Conservation (phyloP, 306 rosid species). For the Dalbergia cultrata region DNA sequence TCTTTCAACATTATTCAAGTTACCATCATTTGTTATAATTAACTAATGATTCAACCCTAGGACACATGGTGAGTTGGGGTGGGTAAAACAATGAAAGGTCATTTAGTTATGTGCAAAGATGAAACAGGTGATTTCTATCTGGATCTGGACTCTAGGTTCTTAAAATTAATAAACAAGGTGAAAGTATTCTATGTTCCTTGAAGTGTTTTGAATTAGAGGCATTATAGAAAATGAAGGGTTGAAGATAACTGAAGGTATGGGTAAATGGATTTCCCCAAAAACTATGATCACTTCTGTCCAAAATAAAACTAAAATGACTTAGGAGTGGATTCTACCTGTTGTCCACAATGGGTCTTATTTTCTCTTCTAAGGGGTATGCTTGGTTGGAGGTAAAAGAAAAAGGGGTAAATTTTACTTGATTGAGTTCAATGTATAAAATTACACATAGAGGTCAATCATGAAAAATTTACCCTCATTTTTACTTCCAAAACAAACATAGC, state of each 20-base stretch:
- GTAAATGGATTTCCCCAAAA: constrained; percentile 35
- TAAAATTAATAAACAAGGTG: neutral
- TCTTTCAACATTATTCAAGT: constrained; percentile 20
- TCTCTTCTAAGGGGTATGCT: neutral
- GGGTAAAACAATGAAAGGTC: constrained; percentile 20
- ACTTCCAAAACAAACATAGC: too few relatives aligned
- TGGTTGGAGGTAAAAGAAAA: too few relatives aligned
- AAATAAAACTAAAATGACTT: neutral
- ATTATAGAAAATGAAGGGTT: constrained; percentile 40
- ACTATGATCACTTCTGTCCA: neutral
- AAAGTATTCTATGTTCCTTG: neutral
- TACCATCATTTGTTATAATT: neutral
- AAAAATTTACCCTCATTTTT: too few relatives aligned
- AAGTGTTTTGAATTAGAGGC: constrained; percentile 26
- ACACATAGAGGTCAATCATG: too few relatives aligned
- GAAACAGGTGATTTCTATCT: constrained; percentile 28
- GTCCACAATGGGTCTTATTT: constrained; percentile 34
- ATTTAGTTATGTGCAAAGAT: constrained; percentile 1
- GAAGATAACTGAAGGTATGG: constrained; percentile 27
- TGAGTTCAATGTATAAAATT: too few relatives aligned
- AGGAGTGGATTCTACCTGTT: constrained; percentile 17
- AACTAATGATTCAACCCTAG: constrained; percentile 34
- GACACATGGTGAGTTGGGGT: constrained; percentile 30
- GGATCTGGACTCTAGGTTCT: constrained; percentile 15
- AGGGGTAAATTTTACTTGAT: too few relatives aligned